Evolutionary conservation across 805 yeast species (phyloP), one percentile per base, ranked within the genome.

Genomic region (Pichia paraexigua): DNA sequence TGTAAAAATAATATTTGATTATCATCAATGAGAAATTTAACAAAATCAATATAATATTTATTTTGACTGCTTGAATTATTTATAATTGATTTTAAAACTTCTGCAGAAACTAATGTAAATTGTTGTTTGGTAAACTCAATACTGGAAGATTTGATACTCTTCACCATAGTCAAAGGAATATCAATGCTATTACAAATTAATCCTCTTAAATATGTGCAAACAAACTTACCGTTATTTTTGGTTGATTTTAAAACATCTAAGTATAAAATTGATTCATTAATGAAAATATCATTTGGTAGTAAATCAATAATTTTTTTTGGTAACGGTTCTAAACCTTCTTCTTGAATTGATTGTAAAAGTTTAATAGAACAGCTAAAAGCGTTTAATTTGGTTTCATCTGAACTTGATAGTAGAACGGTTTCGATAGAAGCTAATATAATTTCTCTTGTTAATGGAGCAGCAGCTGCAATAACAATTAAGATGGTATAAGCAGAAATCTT

Each of bases 401-500:
- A 43, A 9, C 28, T 17, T 9, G 58, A 52, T 5, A 46, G 15
- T 27, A 81, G 67, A 25, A 86, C 76, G 1, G 86, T 80, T 53
- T 77, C 80, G 35, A 78, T 72, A 1, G 87, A 79, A 7, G 90
- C 89, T 47, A 75, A 67, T 18, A 80, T 67, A 17, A 86, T 78
- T 15, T 75, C 74, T 56, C 67, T 72, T 8, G 79, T 72, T 41
- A 94, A 73, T 8, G 88, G 85, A 46, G 83, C 75, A 45, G 92
- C 84, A 3, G 92, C 75, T 7, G 85, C 78, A 48, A 91, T 70
- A 2, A 92, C 96, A 0, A 92, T 79, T 24, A 92, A 64, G 15
- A 90, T 73, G 46, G 96, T 86, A 65, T 87, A 92, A 2, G 92
- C 89, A 20, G 96, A 84, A 53, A 88, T 76, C 64, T 87, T 94